phyloP scores from a whole-genome alignment of 495 filamentous ascomycete genomes.

The Penicillium dipodomyicola region DNA sequence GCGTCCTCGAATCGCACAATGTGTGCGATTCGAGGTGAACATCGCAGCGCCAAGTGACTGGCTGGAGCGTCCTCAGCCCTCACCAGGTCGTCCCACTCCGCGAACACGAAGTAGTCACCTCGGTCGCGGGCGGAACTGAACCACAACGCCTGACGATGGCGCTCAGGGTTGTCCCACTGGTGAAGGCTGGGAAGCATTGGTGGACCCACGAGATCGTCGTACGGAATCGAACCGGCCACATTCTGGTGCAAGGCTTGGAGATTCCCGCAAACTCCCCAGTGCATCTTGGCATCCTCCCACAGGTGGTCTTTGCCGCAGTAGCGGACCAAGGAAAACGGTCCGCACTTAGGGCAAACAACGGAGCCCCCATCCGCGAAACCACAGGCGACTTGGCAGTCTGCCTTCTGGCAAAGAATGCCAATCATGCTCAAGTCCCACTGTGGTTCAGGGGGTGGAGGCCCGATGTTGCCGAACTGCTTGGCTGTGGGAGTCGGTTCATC shows the following conservation, averaged over 20 bases:
- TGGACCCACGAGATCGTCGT: slow-evolving; percentile 14
- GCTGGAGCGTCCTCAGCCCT: slow-evolving; percentile 10
- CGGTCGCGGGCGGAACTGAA: slow-evolving; percentile 20
- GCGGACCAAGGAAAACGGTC: slow-evolving; percentile 38
- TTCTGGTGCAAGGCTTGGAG: slow-evolving; percentile 18
- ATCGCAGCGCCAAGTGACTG: slow-evolving; percentile 15
- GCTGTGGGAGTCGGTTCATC: background rate
- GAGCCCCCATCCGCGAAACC: slow-evolving; percentile 43
- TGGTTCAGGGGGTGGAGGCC: background rate
- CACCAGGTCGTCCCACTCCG: slow-evolving; percentile 24
- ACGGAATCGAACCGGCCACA: slow-evolving; percentile 21
- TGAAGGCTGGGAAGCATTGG: slow-evolving; percentile 32
- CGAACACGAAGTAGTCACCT: slow-evolving; percentile 45
- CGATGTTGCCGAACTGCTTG: slow-evolving; percentile 1
- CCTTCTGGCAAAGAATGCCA: slow-evolving; percentile 28
- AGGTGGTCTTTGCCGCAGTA: slow-evolving; percentile 45
- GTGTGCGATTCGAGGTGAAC: slow-evolving; percentile 23
- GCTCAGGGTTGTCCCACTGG: slow-evolving; percentile 33
- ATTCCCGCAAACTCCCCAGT: slow-evolving; percentile 36
- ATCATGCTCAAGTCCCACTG: slow-evolving; percentile 27
- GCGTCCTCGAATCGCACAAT: slow-evolving; percentile 25
- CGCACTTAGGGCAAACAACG: slow-evolving; percentile 45
- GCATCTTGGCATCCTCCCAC: slow-evolving; percentile 30
- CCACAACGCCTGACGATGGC: slow-evolving; percentile 38
- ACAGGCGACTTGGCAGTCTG: slow-evolving; percentile 48